Conservation (phyloP, 805 yeast genomes). For the Yamadazyma insecticola region DNA sequence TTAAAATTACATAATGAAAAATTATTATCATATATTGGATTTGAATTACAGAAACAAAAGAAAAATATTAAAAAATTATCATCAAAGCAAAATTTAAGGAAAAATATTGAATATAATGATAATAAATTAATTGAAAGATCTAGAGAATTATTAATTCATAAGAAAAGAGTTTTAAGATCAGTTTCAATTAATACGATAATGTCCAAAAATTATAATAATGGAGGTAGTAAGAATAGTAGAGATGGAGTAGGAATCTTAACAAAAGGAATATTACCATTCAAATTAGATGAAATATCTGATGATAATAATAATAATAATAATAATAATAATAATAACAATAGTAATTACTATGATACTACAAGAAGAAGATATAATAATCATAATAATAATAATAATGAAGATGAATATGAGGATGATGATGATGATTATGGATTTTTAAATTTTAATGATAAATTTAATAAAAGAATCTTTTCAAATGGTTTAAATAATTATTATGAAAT, state of each 20-base stretch:
- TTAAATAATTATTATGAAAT: conserved; percentile 21
- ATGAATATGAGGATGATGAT: conserved; percentile 12
- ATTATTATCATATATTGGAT: conserved; percentile 53
- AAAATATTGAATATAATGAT: conserved; percentile 45
- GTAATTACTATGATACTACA: too few species aligned
- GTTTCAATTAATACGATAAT: conserved; percentile 29
- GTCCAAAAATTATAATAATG: conserved; percentile 13
- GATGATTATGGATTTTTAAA: conserved; percentile 29
- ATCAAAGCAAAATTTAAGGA: conserved; percentile 29
- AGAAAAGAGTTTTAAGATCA: conserved; percentile 38
- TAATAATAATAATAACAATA: conserved; percentile 1
- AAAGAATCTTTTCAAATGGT: conserved; percentile 24
- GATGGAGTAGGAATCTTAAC: conserved; percentile 9
- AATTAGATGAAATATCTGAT: conserved; percentile 16
- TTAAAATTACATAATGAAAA: conserved; percentile 53
- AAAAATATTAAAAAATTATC: conserved; percentile 36
- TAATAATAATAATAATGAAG: conserved; percentile 1
- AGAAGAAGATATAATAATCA: too few species aligned
- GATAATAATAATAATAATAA: conserved; percentile 5
- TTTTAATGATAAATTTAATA: conserved; percentile 19
- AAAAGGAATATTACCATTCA: conserved; percentile 12
- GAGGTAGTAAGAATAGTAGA: conserved; percentile 2
- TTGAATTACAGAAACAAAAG: conserved; percentile 47
- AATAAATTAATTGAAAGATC: conserved; percentile 48
- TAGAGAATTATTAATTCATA: conserved; percentile 39